Conservation (phyloP, 2,329 filamentous ascomycete genomes). For the Aspergillus glaucus region DNA sequence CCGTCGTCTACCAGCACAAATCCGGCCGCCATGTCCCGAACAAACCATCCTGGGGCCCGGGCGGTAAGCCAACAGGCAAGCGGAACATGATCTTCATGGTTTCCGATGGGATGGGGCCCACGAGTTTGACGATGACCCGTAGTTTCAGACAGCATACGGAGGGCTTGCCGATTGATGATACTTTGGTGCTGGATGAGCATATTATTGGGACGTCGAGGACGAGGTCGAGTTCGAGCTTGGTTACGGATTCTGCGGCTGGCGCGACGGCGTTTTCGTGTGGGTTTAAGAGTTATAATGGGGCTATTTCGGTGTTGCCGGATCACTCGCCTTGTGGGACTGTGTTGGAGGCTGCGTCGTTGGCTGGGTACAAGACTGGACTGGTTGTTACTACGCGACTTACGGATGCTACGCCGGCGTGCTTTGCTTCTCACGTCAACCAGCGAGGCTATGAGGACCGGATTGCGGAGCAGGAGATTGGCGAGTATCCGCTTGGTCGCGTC, state of each 20-base stretch:
- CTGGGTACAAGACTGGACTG: slow-evolving; percentile 85
- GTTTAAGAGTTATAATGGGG: slow-evolving; percentile 91
- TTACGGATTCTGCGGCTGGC: slow-evolving; percentile 95
- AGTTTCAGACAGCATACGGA: slow-evolving; percentile 75
- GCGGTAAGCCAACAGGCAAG: slow-evolving; percentile 56
- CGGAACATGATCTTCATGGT: slow-evolving; percentile 98
- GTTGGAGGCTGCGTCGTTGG: slow-evolving; percentile 85
- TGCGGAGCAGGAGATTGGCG: slow-evolving; percentile 83
- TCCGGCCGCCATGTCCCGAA: slow-evolving; percentile 34
- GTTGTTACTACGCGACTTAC: slow-evolving; percentile 94
- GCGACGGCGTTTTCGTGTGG: slow-evolving; percentile 94
- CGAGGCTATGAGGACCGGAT: slow-evolving; percentile 82
- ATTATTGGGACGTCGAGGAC: slow-evolving; percentile 88
- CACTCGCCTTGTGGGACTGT: slow-evolving; percentile 83
- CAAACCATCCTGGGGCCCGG: slow-evolving; percentile 30
- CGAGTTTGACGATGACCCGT: slow-evolving; percentile 78
- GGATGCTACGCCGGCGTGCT: slow-evolving; percentile 93
- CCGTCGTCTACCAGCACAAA: slow-evolving; percentile 70
- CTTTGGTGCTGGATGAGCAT: slow-evolving; percentile 75
- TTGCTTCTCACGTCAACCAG: slow-evolving; percentile 77
- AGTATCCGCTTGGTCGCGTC: slow-evolving; percentile 76
- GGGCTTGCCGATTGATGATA: slow-evolving; percentile 66
- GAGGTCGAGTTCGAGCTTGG: slow-evolving; percentile 71
- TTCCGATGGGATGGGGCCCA: slow-evolving; percentile 95
- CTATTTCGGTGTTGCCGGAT: slow-evolving; percentile 83